Conservation (phyloP, 2,329 filamentous ascomycete genomes). For the Aspergillus ochraceus region DNA sequence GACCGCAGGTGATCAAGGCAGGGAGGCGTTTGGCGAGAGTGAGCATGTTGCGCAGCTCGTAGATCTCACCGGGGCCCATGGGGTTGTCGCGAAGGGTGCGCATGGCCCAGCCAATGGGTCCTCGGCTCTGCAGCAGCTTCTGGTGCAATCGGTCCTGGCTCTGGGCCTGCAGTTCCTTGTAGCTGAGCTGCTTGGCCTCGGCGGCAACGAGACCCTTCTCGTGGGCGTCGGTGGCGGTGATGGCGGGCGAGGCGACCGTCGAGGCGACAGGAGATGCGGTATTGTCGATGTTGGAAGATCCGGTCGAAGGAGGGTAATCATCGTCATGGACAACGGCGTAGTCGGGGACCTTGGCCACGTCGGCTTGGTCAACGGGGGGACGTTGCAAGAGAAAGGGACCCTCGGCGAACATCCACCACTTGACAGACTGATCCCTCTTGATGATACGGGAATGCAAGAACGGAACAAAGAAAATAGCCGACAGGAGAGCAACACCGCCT, state of each 20-base stretch:
- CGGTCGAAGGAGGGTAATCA: constrained; percentile 37
- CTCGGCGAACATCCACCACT: constrained; percentile 61
- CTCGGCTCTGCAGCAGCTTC: constrained; percentile 61
- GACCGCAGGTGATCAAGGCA: constrained; percentile 62
- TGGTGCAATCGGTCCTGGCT: constrained; percentile 61
- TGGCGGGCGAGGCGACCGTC: background rate
- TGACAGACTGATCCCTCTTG: constrained; percentile 65
- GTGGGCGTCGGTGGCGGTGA: constrained; percentile 20
- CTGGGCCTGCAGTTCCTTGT: constrained; percentile 62
- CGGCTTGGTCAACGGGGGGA: constrained; percentile 51
- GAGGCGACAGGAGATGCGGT: background rate
- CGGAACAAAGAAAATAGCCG: constrained; percentile 72
- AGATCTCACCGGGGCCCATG: constrained; percentile 69
- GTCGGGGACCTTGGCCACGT: constrained; percentile 65
- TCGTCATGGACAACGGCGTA: constrained; percentile 72
- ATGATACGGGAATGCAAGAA: constrained; percentile 67
- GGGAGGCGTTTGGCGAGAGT: constrained; percentile 65
- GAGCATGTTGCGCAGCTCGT: constrained; percentile 71
- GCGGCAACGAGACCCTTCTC: constrained; percentile 43
- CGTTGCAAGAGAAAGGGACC: constrained; percentile 68
- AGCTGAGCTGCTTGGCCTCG: constrained; percentile 56
- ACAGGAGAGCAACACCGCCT: constrained; percentile 57
- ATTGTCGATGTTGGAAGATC: background rate
- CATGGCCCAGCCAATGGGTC: constrained; percentile 82
- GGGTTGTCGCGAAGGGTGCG: constrained; percentile 72